Base-by-base conservation (phyloP, 352 stramenopile genomes). In the Globisporangium heterothallicum region DNA sequence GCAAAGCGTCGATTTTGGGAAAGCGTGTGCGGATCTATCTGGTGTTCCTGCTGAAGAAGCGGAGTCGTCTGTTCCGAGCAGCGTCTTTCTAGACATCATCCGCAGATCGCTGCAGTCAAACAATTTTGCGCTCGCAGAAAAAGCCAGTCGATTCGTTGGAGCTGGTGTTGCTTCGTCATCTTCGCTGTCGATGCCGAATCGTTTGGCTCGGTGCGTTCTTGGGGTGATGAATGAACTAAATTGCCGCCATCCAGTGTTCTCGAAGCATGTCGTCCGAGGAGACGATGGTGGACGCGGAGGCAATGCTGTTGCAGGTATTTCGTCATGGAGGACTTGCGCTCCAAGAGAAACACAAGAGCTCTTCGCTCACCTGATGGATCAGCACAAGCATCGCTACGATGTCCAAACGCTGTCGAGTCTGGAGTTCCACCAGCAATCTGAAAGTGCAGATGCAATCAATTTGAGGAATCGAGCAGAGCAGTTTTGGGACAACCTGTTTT, bases 81-180 rank as follows among this genome's bases (percentile, higher is more conserved):
- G 53, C 22, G 63, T 78, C 44, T 67, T 84, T 27, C 49, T 70
- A 32, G 68, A 65, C 25, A 74, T 82, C 35, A 60, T 70, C 16
- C 30, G 49, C 10, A 38, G 49, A n/a, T 61, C 61, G 6, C 16
- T 88, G 6, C 19, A 16, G 6, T 45, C 40, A 2, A 16, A 13
- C 10, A 38, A 41, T 2, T 72, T 72, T 34, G 52, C 51, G 7
- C 40, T 85, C 16, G 71, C 70, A 22, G 56, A 65, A 50, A 53
- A 60, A 62, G 64, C 70, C n/a, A 61, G 45, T 26, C 43, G 40
- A 27, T 54, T 66, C 10, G 34, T 61, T 10, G 47, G 55, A 5
- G 32, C 46, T 35, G 47, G n/a, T 18, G 9, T 26, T 25, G 25
- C 49, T 60, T 55, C 56, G 14, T 25, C 58, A 8, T 16, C 38